Evolutionary conservation across 176 grass and related monocot genomes (phyloP), one percentile per base, ranked within the genome.

Genomic region (Phragmites australis): DNA sequence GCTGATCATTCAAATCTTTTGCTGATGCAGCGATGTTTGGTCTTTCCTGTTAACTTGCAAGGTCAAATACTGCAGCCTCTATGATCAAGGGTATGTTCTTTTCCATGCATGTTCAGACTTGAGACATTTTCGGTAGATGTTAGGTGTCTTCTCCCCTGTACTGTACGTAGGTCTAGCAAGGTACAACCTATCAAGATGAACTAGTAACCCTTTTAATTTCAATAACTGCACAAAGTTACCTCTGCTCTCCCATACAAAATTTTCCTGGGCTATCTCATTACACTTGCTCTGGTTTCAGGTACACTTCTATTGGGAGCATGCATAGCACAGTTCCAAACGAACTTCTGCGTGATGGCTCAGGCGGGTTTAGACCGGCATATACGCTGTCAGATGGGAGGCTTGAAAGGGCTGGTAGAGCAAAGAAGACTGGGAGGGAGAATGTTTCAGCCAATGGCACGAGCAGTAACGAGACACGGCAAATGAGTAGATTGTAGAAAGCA

Each of bases 291-390:
- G 41, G 4, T 31, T 65, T 73, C 57, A 90, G 89, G 67, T 88
- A 96, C 59, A 92, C 93, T 80, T 96, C 88, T 30, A 86, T 84
- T 67, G 85, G 87, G 29, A 92, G 87, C 82, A 76, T 96, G 77
- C 82, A 92, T 42, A 75, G 88, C 70, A 96, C 87, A 17, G 66
- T 92, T 53, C 93, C 90, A 63, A 93, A 90, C 65, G 62, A 86
- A 65, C 80, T 84, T 17, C 68, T 90, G 31, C 78, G 65, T 52
- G 64, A 50, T 9, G 42, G 42, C 0, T 60, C 77, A 54, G 78
- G 63, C 42, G 50, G 45, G 27, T 90, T 90, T 43, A 95, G 83
- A 70, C 93, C 89, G 42, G 90, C 87, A 51, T 88, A 90, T 79
- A 81, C 78, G 90, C 87, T 92, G 22, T 59, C 77, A 26, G 83